Evolutionary conservation across 805 yeast genomes (phyloP), one percentile per base, ranked within the genome.

Genomic region (Lachancea lanzarotensis): DNA sequence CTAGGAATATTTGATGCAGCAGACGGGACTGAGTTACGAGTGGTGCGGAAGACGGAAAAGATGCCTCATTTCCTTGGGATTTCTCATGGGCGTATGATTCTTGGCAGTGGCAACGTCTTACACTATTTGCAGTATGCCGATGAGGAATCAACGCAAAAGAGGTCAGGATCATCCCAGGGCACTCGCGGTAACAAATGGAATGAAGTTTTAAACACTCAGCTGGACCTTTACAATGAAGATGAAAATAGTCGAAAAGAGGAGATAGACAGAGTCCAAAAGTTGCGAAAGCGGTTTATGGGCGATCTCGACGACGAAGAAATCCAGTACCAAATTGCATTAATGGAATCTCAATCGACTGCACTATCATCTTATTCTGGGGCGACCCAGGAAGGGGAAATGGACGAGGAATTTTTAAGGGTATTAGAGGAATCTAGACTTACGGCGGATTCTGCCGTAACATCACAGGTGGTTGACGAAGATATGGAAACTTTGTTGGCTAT

Each of bases 261-360:
- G 35, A 50, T 47, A 9, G 39, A 43, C 39, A 54, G 50, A 42
- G 51, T 45, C 17, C 49, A 51, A 26, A 49, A 52, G 36, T 40
- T 61, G 20, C 34, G 56, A 20, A 47, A 52, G 35, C 45, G 50
- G 25, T 61, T 59, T 42, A 61, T 63, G 42, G 67, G 67, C 20
- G 62, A 57, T 43, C 34, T 60, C 3, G 64, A 63, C 31, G 64
- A 61, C 25, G 67, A 65, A 17, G 63, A 63, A 22, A 38, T 60
- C 9, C 64, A 61, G 36, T 44, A 63, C 35, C 48, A 54, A 41
- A 63, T 65, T 38, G 69, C 69, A 2, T 38, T 65, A 22, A 47
- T 64, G 52, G 69, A 65, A 44, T 65, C 69, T 2, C 54, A 54
- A 43, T 42, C 40, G 18, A 22, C 38, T 27, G 22, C 38, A 30